These are phyloP conservation scores for Rossbeevera mucosa DNA, from an alignment of 768 basidiomycete genomes.

Conservation along the genomic window DNA sequence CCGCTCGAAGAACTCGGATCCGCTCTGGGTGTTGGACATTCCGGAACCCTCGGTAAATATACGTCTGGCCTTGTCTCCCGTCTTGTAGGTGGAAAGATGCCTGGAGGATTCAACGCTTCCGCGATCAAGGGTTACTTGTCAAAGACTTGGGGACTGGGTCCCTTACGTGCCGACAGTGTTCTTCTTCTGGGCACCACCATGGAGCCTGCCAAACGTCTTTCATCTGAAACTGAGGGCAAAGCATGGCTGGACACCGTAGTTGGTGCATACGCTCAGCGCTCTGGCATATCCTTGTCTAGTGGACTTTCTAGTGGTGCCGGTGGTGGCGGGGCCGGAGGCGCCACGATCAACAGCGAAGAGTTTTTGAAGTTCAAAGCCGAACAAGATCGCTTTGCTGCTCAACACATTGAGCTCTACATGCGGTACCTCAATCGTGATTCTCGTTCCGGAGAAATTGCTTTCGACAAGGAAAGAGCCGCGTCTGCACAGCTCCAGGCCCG, in stretches of 20 bases:
- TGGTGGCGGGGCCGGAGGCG: conserved; percentile 62
- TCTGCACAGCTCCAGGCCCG: conserved; percentile 69
- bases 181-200: conserved; percentile 87
- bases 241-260: conserved; percentile 88
- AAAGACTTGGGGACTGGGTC: conserved; percentile 94
- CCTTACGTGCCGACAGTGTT: conserved; percentile 83
- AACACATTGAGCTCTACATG: conserved; percentile 95
- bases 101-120: conserved; percentile 95
- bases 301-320: conserved; percentile 59
- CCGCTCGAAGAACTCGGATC: conserved; percentile 94
- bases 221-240: conserved; percentile 88
- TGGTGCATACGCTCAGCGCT: conserved; percentile 77
- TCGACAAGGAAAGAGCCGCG: conserved; percentile 81
- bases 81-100: conserved; percentile 94
- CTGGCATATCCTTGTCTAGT: conserved; percentile 78
- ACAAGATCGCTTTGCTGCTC: conserved; percentile 86
- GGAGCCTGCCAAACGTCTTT: conserved; percentile 92
- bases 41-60: conserved; percentile 90
- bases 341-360: conserved; percentile 95
- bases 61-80: conserved; percentile 86
- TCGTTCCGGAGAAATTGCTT: conserved; percentile 85
- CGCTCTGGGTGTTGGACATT: conserved; percentile 73
- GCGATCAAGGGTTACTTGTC: conserved; percentile 84
- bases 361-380: conserved; percentile 95
- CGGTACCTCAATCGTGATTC: conserved; percentile 94